Percentiles rank a stretch among this genome's conserved stretches.
Conservation (phyloP, 768 basidiomycete genomes). For the Hebeloma cylindrosporum region DNA sequence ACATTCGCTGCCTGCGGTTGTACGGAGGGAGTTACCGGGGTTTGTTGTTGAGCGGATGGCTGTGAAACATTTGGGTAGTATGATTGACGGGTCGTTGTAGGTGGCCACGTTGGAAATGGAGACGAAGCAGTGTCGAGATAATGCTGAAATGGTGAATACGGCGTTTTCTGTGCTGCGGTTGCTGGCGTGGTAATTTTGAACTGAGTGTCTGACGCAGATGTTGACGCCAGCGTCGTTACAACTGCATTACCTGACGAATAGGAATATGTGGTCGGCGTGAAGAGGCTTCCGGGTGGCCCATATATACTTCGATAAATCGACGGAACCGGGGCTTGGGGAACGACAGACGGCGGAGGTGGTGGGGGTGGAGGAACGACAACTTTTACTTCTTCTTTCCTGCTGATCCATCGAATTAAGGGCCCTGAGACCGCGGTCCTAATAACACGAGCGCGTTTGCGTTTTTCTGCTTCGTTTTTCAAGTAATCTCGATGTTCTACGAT, state of each 20-base stretch:
- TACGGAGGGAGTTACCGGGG: neutral
- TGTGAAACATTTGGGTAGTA: conserved; percentile 4
- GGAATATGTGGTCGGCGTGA: conserved; percentile 26
- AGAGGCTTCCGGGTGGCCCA: conserved; percentile 24
- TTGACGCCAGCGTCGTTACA: conserved; percentile 15
- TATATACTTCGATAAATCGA: conserved; percentile 24
- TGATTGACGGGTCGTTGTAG: conserved; percentile 11
- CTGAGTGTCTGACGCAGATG: conserved; percentile 1
- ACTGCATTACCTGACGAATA: conserved; percentile 21
- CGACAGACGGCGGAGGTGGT: conserved; percentile 20
- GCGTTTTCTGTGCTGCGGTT: conserved; percentile 13
- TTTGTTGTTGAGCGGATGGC: neutral
- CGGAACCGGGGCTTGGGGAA: conserved; percentile 12
- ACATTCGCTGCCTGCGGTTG: neutral
- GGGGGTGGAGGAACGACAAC: conserved; percentile 41
- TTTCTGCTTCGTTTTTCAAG: conserved; percentile 78
- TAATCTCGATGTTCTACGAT: conserved; percentile 77
- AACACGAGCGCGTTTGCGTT: conserved; percentile 64
- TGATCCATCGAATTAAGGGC: conserved; percentile 72
- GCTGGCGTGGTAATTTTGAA: conserved; percentile 5
- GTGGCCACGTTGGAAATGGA: conserved; percentile 26
- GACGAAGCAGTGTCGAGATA: conserved; percentile 12
- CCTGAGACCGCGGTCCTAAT: conserved; percentile 63
- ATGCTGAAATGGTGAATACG: conserved; percentile 20
- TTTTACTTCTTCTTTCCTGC: conserved; percentile 57